Conservation (phyloP, 768 basidiomycete genomes). For the Termitomyces bulborhizus region DNA sequence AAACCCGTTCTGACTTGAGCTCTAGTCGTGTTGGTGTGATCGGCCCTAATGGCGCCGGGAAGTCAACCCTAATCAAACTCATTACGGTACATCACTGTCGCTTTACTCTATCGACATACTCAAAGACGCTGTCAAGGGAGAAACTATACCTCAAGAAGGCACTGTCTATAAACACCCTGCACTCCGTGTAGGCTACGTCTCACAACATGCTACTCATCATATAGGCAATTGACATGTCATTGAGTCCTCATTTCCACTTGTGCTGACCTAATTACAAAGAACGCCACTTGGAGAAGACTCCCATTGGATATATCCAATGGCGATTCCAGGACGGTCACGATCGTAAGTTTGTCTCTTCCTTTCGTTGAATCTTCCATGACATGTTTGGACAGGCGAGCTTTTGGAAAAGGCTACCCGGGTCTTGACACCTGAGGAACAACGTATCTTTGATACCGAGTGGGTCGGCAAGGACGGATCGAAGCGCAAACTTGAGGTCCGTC, state of each 20-base stretch:
- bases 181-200: constrained; percentile 92
- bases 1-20: constrained; percentile 13
- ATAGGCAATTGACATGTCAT: constrained; percentile 44
- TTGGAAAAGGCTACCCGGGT: constrained; percentile 87
- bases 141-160: constrained; percentile 87
- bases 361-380: neutral
- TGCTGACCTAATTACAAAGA: constrained; percentile 37
- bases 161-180: constrained; percentile 92
- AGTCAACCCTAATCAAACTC: constrained; percentile 93
- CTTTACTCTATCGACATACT: constrained; percentile 4
- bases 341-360: constrained; percentile 43
- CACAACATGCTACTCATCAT: constrained; percentile 97
- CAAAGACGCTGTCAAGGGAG: constrained; percentile 48
- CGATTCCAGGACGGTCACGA: constrained; percentile 98
- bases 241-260: neutral
- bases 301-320: constrained; percentile 97
- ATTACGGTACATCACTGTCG: constrained; percentile 51
- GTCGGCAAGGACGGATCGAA: constrained; percentile 87
- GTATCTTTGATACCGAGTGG: constrained; percentile 76
- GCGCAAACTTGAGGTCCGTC: constrained; percentile 82
- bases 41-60: constrained; percentile 94
- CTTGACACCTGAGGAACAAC: constrained; percentile 84
- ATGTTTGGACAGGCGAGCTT: constrained; percentile 57
- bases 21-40: constrained; percentile 83
- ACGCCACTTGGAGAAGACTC: constrained; percentile 92